Base-by-base conservation (phyloP, 2,329 filamentous ascomycete genomes). In the Botrytis deweyae region DNA sequence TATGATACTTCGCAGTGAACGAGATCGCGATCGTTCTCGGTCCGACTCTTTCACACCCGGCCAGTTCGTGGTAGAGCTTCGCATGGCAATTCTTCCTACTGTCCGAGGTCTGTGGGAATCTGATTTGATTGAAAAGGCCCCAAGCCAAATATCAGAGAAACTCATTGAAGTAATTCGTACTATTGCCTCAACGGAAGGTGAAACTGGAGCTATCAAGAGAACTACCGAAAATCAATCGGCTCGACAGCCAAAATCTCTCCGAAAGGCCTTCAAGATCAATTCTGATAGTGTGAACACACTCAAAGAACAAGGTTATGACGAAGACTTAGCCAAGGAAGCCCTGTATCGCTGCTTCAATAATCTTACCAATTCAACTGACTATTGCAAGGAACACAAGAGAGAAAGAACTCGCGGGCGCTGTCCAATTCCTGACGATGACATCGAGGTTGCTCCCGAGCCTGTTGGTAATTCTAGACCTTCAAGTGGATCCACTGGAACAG, bases 61-160 rank as follows among this genome's bases (percentile, higher is more conserved):
- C 1, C 95, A 98, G 78, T 92, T 98, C 72, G 85, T 98, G 22
- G 90, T 98, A 9, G 95, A 98, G 81, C 84, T 98, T 61, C 91
- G 96, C 61, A 90, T 92, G 83, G 89, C 91, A 40, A 89, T 98
- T 40, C 84, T 98, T 22, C 93, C 94, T 0, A 89, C 92, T 64
- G 88, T 96, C 59, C 88, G 88, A 73, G 88, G 91, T 65, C 88
- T 98, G 42, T 99, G 96, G 97, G 90, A 93, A 77, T 97, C 94
- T 1, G 86, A 90, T 40, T 89, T 97, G 66, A 89, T 96, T 29
- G 94, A 97, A 78, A 95, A 93, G 78, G 89, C 94, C 1, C 90
- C 92, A 4, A 91, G 90, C 38, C 87, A 90, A 36, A 92, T 95
- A 61, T 89, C 96, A 29, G 92, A 93, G 78, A 91, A 90, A 72